These are phyloP conservation scores for Boletus hoseneyae DNA, from an alignment of 1,284 basidiomycete species.

Conservation along the genomic window DNA sequence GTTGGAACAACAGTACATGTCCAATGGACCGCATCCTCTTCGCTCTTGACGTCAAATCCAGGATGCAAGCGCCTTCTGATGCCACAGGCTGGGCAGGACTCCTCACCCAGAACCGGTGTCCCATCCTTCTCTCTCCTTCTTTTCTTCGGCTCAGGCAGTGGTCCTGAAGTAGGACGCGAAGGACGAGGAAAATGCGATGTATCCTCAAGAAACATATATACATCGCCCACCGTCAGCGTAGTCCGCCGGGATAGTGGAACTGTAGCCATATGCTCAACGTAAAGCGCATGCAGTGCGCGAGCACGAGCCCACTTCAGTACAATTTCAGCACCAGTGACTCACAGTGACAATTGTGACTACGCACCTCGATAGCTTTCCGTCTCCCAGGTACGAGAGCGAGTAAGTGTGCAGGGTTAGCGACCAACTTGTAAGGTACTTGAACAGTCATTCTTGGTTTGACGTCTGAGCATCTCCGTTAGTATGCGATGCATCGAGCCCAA, in stretches of 20 bases:
- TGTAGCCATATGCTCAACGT: slow-evolving; percentile 31
- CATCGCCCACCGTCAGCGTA: slow-evolving; percentile 48
- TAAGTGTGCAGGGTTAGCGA: slow-evolving; percentile 43
- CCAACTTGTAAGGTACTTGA: slow-evolving; percentile 53
- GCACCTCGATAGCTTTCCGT: slow-evolving; percentile 68
- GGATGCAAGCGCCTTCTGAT: slow-evolving; percentile 30
- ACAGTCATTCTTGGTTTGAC: slow-evolving; percentile 35
- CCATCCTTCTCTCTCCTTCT: slow-evolving; percentile 28
- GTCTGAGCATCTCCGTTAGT: slow-evolving; percentile 31
- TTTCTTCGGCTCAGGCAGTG: slow-evolving; percentile 24
- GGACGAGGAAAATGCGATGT: slow-evolving; percentile 47
- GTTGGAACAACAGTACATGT: slow-evolving; percentile 25
- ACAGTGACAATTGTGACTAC: slow-evolving; percentile 14
- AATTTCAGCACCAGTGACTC: slow-evolving; percentile 5
- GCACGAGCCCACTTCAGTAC: slow-evolving; percentile 60
- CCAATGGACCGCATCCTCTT: slow-evolving; percentile 22
- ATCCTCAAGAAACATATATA: slow-evolving; percentile 58
- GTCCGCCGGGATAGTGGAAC: slow-evolving; percentile 25
- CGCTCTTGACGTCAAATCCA: slow-evolving; percentile 22
- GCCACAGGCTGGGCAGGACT: slow-evolving; percentile 29
- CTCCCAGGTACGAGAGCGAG: slow-evolving; percentile 50
- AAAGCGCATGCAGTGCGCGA: slow-evolving; percentile 48
- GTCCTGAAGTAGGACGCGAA: slow-evolving; percentile 7
- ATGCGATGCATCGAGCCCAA: not conserved
- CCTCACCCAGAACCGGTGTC: slow-evolving; percentile 20